phyloP scores from a whole-genome alignment of 2,329 filamentous ascomycete genomes.

The Penicillium nordicum region DNA sequence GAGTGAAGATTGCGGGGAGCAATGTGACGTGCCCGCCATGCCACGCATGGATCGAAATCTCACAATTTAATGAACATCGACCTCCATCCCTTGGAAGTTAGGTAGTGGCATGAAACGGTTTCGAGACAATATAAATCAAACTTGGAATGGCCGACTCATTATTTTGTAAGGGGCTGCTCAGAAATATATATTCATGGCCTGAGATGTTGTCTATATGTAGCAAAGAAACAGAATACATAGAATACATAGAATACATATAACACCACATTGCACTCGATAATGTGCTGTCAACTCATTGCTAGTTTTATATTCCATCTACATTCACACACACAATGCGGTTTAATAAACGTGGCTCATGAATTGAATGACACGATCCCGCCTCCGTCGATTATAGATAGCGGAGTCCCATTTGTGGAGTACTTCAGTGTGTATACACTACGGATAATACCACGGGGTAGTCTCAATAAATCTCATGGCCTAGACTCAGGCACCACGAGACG shows the following conservation, averaged over 20 bases:
- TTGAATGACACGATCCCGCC: background rate
- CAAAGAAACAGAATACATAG: background rate
- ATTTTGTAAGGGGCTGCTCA: background rate
- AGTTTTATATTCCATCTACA: background rate
- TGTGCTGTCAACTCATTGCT: background rate
- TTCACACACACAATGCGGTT: background rate
- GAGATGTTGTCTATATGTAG: background rate
- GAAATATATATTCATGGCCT: background rate
- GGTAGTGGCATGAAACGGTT: background rate
- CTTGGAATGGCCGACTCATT: background rate
- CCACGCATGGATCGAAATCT: background rate
- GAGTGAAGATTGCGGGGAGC: background rate
- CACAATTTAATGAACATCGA: background rate
- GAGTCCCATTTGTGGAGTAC: background rate
- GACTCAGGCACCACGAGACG: background rate
- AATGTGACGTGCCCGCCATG: background rate
- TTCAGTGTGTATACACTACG: background rate
- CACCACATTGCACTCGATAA: background rate
- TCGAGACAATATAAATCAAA: background rate
- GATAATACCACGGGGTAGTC: background rate
- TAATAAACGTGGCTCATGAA: background rate
- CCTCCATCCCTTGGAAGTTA: background rate
- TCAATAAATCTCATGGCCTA: background rate
- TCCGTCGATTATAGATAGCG: background rate
- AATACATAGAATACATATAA: background rate